These are phyloP conservation scores for Fusarium liriodendri DNA, from an alignment of 2,329 filamentous ascomycete genomes.

Conservation along the genomic window DNA sequence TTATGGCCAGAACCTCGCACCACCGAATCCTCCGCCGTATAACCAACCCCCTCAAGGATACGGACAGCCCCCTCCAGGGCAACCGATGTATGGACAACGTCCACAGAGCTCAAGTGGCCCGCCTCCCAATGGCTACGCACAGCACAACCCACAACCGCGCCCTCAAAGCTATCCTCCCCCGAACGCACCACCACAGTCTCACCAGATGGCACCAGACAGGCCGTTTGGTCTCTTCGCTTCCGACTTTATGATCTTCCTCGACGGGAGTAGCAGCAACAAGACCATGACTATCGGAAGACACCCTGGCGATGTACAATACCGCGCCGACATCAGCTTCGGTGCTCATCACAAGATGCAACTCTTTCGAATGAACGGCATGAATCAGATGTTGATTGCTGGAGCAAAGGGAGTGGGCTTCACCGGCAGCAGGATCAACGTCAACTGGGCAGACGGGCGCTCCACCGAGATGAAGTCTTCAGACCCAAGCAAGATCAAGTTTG, in stretches of 20 bases:
- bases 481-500: conserved; percentile 3
- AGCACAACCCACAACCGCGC: not conserved
- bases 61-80: not conserved
- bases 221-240: conserved; percentile 7
- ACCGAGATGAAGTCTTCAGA: conserved; percentile 5
- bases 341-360: conserved; percentile 1
- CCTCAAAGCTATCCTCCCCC: conserved; percentile 1
- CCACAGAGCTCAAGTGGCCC: not conserved
- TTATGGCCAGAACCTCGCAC: not conserved
- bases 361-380: not conserved
- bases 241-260: conserved; percentile 7
- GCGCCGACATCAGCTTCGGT: conserved; percentile 4
- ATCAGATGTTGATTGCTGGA: not conserved
- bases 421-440: not conserved
- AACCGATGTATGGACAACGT: not conserved
- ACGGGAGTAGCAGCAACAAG: conserved; percentile 1
- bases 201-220: not conserved
- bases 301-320: conserved; percentile 1
- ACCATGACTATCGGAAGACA: conserved; percentile 1
- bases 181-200: not conserved
- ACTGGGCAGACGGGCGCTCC: conserved; percentile 6
- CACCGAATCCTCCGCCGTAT: not conserved
- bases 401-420: conserved; percentile 3
- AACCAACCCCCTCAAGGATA: not conserved
- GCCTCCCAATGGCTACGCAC: not conserved